phyloP scores from a whole-genome alignment of 345 rosid genomes.

The Boechera divaricarpa region DNA sequence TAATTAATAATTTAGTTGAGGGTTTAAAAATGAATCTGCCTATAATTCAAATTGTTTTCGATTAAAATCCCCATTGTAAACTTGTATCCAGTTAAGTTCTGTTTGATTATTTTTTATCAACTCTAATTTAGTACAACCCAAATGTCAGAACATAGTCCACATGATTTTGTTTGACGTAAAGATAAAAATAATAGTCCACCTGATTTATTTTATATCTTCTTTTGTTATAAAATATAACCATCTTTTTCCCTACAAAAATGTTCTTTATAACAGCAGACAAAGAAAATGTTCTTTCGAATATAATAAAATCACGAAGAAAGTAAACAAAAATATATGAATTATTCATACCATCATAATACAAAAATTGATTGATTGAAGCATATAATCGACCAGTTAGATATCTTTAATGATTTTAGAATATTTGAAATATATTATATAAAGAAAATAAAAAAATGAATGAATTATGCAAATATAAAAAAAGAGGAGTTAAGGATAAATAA shows the following conservation, averaged over 20 bases:
- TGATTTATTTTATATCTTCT: constrained; percentile 34
- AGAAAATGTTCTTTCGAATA: constrained; percentile 27
- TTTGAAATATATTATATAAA: constrained; percentile 5
- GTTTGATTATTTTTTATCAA: constrained; percentile 33
- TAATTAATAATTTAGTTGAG: too few species aligned
- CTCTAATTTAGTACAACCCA: constrained; percentile 33
- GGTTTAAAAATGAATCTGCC: too few species aligned
- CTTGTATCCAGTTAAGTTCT: constrained; percentile 22
- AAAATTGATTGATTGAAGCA: constrained; percentile 39
- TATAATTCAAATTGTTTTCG: too few species aligned
- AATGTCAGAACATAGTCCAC: constrained; percentile 43
- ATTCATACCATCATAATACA: constrained; percentile 30
- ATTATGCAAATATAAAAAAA: constrained; percentile 3
- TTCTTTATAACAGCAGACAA: constrained; percentile 35
- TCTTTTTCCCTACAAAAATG: constrained; percentile 31
- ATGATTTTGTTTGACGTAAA: constrained; percentile 40
- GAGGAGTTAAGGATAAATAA: constrained; percentile 36
- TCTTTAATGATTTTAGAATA: constrained; percentile 29
- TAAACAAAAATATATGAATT: constrained; percentile 21
- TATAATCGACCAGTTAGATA: constrained; percentile 38
- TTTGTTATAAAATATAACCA: constrained; percentile 31
- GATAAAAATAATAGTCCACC: constrained; percentile 20
- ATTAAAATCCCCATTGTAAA: background rate
- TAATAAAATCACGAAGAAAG: constrained; percentile 24
- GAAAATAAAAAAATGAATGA: background rate